Conservation (phyloP, 257 asterid species). For the Vinca minor region DNA sequence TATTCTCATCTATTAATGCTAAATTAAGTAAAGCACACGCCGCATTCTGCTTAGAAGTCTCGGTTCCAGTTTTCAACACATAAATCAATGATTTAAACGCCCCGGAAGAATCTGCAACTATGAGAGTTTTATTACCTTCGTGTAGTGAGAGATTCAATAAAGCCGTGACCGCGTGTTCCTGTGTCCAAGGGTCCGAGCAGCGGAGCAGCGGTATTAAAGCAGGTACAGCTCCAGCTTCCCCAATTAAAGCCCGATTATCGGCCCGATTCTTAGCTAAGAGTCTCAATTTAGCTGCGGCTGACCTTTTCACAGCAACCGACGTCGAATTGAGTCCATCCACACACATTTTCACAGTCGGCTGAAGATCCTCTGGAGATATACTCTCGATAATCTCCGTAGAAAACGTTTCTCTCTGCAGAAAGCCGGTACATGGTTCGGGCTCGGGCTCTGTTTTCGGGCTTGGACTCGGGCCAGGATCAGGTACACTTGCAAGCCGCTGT, state of each 20-base stretch:
- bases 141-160: conserved; percentile 73
- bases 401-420: conserved; percentile 60
- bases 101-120: conserved; percentile 47
- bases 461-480: conserved; percentile 31
- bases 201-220: conserved; percentile 68
- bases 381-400: conserved; percentile 80
- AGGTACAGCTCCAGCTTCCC: conserved; percentile 80
- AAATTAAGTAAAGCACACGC: conserved; percentile 81
- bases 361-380: conserved; percentile 85
- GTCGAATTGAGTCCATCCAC: conserved; percentile 59
- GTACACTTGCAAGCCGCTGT: conserved; percentile 62
- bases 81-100: conserved; percentile 68
- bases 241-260: conserved; percentile 79
- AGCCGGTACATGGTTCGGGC: conserved; percentile 76
- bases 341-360: conserved; percentile 78
- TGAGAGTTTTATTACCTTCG: conserved; percentile 53
- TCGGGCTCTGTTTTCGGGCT: conserved; percentile 13
- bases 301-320: conserved; percentile 57
- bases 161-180: conserved; percentile 90
- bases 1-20: conserved; percentile 71
- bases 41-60: conserved; percentile 80
- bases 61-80: conserved; percentile 77
- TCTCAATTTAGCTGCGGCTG: conserved; percentile 82
- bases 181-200: conserved; percentile 70
- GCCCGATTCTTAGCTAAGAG: conserved; percentile 73